Percentiles rank a stretch among this genome's conserved stretches.
phyloP scores from a whole-genome alignment of 495 filamentous ascomycete genomes.

The Talaromyces trachyspermus region DNA sequence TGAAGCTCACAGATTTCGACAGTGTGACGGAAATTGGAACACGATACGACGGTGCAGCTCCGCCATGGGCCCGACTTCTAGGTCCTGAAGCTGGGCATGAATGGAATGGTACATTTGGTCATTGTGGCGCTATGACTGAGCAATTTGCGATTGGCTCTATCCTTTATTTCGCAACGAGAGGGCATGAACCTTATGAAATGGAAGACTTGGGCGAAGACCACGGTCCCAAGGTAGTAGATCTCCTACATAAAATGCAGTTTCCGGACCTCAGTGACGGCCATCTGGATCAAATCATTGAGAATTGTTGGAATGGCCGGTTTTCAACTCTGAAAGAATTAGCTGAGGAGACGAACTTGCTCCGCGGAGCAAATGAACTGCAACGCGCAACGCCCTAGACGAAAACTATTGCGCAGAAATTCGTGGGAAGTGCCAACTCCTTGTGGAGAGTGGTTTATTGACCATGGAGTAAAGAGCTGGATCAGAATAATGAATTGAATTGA shows the following conservation, averaged over 20 bases:
- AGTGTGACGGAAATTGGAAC: neutral
- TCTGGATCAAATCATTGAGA: neutral
- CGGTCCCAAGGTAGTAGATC: slow-evolving; percentile 6
- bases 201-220: neutral
- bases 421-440: neutral
- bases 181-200: neutral
- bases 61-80: neutral
- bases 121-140: neutral
- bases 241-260: slow-evolving; percentile 20
- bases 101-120: neutral
- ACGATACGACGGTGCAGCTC: slow-evolving; percentile 5
- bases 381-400: neutral
- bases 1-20: slow-evolving; percentile 10
- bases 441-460: neutral
- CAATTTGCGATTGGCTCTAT: neutral
- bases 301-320: neutral
- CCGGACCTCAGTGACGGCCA: neutral
- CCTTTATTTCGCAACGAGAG: neutral
- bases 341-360: neutral
- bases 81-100: neutral
- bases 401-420: neutral
- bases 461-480: neutral
- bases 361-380: neutral
- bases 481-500: neutral
- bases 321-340: neutral